A percentile compares a stretch with the other conserved stretches of the same genome.
Evolutionary conservation across 2,329 filamentous ascomycete genomes (phyloP).

Genomic region (Chalaropsis thielavioides): DNA sequence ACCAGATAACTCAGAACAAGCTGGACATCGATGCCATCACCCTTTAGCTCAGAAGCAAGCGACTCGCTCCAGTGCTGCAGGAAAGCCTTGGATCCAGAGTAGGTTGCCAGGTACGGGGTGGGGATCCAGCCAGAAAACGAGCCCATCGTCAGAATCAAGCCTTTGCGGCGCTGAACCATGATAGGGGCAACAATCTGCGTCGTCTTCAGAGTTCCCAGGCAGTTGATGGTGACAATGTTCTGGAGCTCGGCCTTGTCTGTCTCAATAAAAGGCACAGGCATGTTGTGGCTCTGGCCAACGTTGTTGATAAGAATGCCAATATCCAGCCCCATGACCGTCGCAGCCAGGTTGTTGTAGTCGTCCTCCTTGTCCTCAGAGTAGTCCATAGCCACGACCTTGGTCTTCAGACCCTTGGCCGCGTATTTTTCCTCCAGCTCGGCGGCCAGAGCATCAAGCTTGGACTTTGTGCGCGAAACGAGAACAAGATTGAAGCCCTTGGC

Average conservation of each 20-base stretch:
- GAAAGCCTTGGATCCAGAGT: conserved; percentile 96
- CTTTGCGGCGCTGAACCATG: conserved; percentile 70
- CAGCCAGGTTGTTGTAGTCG: conserved; percentile 63
- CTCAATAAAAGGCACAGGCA: conserved; percentile 75
- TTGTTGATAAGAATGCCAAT: conserved; percentile 90
- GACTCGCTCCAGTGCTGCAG: conserved; percentile 90
- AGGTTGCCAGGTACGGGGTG: conserved; percentile 83
- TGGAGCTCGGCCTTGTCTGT: conserved; percentile 68
- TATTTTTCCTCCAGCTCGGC: conserved; percentile 60
- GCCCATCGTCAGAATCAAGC: conserved; percentile 91
- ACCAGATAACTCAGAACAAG: conserved; percentile 86
- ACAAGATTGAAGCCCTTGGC: conserved; percentile 87
- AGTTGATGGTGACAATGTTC: conserved; percentile 92
- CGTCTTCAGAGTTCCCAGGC: conserved; percentile 72
- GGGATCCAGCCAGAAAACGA: conserved; percentile 89
- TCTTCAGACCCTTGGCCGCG: conserved; percentile 45
- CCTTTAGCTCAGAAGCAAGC: conserved; percentile 67
- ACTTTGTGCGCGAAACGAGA: conserved; percentile 87
- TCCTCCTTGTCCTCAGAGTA: conserved; percentile 64
- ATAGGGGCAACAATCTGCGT: conserved; percentile 74
- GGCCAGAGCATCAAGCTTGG: conserved; percentile 69
- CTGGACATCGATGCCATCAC: conserved; percentile 74
- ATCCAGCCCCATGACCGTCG: conserved; percentile 57
- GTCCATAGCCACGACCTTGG: conserved; percentile 80
- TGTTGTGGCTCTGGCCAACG: conserved; percentile 84